Percentiles rank a stretch among this genome's conserved stretches.
Evolutionary conservation across 2,329 filamentous ascomycete genomes (phyloP).

Genomic region (Microcera coccophila): DNA sequence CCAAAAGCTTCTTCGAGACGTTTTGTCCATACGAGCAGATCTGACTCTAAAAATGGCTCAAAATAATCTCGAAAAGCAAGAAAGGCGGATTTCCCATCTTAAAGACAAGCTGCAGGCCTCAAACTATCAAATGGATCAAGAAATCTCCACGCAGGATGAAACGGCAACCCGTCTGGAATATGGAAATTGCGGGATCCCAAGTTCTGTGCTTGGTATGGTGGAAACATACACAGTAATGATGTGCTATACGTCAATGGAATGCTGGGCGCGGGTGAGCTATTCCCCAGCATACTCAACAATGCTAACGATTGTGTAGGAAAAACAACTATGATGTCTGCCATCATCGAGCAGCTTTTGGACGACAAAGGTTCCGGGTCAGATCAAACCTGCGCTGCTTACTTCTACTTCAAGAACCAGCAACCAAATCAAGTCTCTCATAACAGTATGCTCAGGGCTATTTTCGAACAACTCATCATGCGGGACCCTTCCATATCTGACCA

Average conservation of each 20-base stretch:
- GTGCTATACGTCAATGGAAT: constrained; percentile 11
- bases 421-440: background rate
- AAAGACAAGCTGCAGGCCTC: constrained; percentile 2
- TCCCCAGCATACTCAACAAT: background rate
- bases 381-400: constrained; percentile 2
- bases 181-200: constrained; percentile 6
- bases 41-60: background rate
- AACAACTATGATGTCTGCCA: constrained; percentile 8
- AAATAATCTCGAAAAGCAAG: background rate
- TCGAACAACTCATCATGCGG: constrained; percentile 3
- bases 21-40: background rate
- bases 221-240: background rate
- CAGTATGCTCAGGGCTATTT: constrained; percentile 1
- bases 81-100: background rate
- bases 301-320: constrained; percentile 3
- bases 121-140: constrained; percentile 1
- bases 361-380: background rate
- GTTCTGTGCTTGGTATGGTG: constrained; percentile 3
- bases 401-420: constrained; percentile 8
- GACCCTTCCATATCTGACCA: background rate
- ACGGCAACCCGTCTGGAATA: background rate
- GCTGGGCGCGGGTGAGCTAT: constrained; percentile 7
- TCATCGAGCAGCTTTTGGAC: constrained; percentile 1
- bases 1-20: background rate
- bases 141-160: background rate